Evolutionary conservation across 495 filamentous ascomycete genomes (phyloP).

Genomic region (Neurospora sp.): DNA sequence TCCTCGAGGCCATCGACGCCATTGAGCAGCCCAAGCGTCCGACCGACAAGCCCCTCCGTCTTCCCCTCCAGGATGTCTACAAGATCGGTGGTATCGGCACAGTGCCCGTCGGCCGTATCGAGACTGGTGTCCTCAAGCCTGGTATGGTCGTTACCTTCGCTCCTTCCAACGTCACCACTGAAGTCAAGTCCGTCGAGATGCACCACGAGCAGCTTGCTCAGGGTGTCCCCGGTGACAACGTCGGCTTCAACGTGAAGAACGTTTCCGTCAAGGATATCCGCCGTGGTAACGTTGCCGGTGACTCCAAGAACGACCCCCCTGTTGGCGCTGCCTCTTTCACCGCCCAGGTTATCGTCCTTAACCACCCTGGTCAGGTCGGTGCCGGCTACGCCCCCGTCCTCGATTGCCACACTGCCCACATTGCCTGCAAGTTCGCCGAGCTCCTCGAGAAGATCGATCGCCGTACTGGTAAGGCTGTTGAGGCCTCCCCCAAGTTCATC

Average conservation of each 20-base stretch:
- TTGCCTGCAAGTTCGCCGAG: slow-evolving; percentile 99
- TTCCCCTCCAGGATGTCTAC: slow-evolving; percentile 99
- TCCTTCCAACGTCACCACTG: slow-evolving; percentile 96
- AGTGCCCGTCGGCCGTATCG: slow-evolving; percentile 98
- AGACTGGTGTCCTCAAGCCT: slow-evolving; percentile 96
- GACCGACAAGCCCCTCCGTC: slow-evolving; percentile 96
- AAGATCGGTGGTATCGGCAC: slow-evolving; percentile 99
- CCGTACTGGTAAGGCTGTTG: slow-evolving; percentile 97
- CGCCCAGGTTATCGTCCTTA: slow-evolving; percentile 99
- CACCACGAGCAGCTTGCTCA: slow-evolving; percentile 98
- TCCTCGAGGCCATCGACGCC: slow-evolving; percentile 96
- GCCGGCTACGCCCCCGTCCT: slow-evolving; percentile 97
- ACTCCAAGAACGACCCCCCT: slow-evolving; percentile 99
- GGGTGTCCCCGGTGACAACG: slow-evolving; percentile 98
- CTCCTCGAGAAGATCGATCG: slow-evolving; percentile 99
- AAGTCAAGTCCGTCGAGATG: slow-evolving; percentile 99
- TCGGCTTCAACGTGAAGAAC: slow-evolving; percentile 99
- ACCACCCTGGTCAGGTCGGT: slow-evolving; percentile 99
- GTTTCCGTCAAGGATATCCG: slow-evolving; percentile 99
- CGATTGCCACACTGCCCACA: slow-evolving; percentile 99
- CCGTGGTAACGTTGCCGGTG: slow-evolving; percentile 98
- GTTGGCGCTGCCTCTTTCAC: slow-evolving; percentile 84
- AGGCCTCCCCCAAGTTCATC: slow-evolving; percentile 91
- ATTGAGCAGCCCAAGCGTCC: slow-evolving; percentile 90
- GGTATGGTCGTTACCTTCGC: slow-evolving; percentile 98